Conservation (phyloP, 208 protist species). For the Trypanosoma platydactyli region DNA sequence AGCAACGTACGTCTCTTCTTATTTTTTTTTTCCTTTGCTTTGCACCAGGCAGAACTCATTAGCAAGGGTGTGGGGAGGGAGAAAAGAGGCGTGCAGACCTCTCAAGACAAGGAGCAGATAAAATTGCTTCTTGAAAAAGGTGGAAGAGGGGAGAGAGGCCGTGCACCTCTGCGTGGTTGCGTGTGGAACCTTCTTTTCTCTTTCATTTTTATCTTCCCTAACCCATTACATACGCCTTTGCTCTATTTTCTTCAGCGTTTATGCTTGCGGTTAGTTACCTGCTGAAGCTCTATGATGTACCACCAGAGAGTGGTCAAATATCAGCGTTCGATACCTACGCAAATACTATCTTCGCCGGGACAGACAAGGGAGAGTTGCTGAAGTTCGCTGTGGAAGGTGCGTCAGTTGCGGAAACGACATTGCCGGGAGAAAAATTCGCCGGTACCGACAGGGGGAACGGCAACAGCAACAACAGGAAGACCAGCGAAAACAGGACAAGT, state of each 20-base stretch:
- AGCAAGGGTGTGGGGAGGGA: neutral
- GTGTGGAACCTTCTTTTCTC: neutral
- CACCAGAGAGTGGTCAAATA: conserved; percentile 48
- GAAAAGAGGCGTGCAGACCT: neutral
- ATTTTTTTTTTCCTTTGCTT: neutral
- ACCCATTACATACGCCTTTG: neutral
- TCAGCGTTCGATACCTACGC: conserved; percentile 69
- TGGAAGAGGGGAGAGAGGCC: neutral
- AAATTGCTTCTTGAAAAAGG: neutral
- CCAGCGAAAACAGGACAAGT: neutral
- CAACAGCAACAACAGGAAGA: conserved; percentile 1
- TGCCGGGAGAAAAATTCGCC: neutral
- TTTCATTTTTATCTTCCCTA: conserved; percentile 5
- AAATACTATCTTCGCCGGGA: conserved; percentile 61
- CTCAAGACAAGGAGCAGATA: neutral
- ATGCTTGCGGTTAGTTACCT: conserved; percentile 64
- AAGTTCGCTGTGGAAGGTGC: conserved; percentile 50
- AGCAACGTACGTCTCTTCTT: no score
- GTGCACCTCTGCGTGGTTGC: neutral
- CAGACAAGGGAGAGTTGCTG: conserved; percentile 52
- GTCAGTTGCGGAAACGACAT: neutral
- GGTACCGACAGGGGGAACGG: neutral
- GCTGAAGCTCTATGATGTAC: conserved; percentile 57
- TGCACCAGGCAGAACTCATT: no score
- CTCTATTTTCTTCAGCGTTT: conserved; percentile 7